Evolutionary conservation across 2,329 filamentous ascomycete species (phyloP).

Genomic region (Conoideocrella luteorostrata): DNA sequence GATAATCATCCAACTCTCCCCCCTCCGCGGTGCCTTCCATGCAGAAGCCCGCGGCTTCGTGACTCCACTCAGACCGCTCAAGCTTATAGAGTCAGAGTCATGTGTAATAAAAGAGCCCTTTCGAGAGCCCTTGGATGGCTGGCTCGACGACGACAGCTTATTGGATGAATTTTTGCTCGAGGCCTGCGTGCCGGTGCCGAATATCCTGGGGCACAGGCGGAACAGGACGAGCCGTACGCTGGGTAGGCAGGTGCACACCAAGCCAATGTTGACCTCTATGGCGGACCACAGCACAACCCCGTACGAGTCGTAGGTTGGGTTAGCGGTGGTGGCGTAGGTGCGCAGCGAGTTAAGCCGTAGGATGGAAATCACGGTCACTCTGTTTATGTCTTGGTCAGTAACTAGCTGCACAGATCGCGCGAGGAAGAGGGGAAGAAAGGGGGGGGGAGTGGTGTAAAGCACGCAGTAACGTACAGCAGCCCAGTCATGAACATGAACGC

Average conservation of each 20-base stretch:
- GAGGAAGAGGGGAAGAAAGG: not conserved
- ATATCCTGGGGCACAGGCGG: conserved; percentile 24
- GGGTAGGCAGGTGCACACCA: conserved; percentile 27
- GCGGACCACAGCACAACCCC: conserved; percentile 22
- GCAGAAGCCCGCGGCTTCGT: not conserved
- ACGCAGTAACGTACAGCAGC: conserved; percentile 23
- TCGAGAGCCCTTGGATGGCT: not conserved
- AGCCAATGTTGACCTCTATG: conserved; percentile 25
- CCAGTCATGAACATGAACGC: conserved; percentile 37
- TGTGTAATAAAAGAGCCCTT: too few relatives aligned
- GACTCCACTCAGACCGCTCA: not conserved
- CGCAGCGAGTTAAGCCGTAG: conserved; percentile 23
- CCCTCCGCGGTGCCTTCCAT: not conserved
- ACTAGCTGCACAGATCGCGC: not conserved
- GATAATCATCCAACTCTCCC: not conserved
- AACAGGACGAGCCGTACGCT: conserved; percentile 21
- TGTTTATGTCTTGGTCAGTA: conserved; percentile 9
- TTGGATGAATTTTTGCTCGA: too few relatives aligned
- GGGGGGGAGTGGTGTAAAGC: too few relatives aligned
- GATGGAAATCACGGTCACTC: conserved; percentile 25
- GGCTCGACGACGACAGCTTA: too few relatives aligned
- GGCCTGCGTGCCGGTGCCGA: too few relatives aligned
- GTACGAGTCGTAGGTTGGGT: conserved; percentile 22
- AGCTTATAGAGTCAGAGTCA: too few relatives aligned
- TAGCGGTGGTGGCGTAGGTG: conserved; percentile 18